A percentile compares a stretch with the other conserved stretches of the same genome.
Conservation (phyloP, 768 basidiomycete genomes). For the Rubroboletus pulcherrimus region DNA sequence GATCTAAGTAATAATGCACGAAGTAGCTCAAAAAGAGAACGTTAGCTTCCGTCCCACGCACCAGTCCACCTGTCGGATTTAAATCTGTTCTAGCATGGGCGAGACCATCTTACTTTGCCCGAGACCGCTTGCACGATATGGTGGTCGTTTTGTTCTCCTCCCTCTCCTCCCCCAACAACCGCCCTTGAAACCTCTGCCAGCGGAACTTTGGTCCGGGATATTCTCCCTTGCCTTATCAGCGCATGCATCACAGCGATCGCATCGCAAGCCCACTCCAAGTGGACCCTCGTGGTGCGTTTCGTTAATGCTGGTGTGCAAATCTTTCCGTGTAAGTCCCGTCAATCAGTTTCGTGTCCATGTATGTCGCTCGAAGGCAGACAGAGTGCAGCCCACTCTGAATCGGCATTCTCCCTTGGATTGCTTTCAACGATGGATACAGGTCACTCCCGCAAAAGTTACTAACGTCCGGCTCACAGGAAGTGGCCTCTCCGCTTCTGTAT, state of each 20-base stretch:
- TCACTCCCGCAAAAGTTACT: slow-evolving; percentile 8
- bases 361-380: slow-evolving; percentile 1
- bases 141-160: slow-evolving; percentile 61
- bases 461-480: slow-evolving; percentile 42
- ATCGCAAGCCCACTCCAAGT: slow-evolving; percentile 3
- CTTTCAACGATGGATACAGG: not conserved
- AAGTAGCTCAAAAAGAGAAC: not conserved
- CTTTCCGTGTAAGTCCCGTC: slow-evolving; percentile 34
- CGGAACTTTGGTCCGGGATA: slow-evolving; percentile 69
- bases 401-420: not conserved
- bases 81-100: slow-evolving; percentile 26
- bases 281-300: slow-evolving; percentile 21
- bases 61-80: not conserved
- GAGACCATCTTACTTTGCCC: slow-evolving; percentile 55
- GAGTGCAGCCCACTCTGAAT: not conserved
- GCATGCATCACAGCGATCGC: slow-evolving; percentile 5
- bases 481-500: slow-evolving; percentile 66
- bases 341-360: not conserved
- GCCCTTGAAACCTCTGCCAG: slow-evolving; percentile 54
- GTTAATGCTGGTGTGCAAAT: slow-evolving; percentile 38
- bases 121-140: slow-evolving; percentile 56
- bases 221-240: slow-evolving; percentile 37
- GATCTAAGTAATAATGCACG: not conserved
- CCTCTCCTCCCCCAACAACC: slow-evolving; percentile 61
- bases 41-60: not conserved